phyloP scores from a whole-genome alignment of 495 filamentous ascomycete species.

The Neurospora sp. region DNA sequence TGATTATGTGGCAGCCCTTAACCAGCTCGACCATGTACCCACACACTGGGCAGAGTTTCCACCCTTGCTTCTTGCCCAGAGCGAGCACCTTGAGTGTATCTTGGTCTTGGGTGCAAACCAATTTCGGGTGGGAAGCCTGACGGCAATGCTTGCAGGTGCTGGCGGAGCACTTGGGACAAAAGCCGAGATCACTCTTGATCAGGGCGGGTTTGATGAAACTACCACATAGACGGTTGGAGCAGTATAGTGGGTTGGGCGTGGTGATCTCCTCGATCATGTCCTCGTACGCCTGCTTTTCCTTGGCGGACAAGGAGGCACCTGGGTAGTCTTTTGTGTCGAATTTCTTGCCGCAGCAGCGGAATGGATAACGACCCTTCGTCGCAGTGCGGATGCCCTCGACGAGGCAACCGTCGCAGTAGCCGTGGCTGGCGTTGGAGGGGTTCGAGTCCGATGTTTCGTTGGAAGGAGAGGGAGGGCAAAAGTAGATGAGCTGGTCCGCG shows the following conservation, averaged over 20 bases:
- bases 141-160: constrained; percentile 1
- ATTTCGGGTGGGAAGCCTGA: background rate
- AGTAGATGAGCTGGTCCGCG: background rate
- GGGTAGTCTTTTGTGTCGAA: background rate
- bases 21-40: background rate
- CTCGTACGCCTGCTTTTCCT: background rate
- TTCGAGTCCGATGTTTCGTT: background rate
- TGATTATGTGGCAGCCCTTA: background rate
- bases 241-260: constrained; percentile 1
- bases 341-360: constrained; percentile 1
- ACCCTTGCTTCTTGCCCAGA: background rate
- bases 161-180: background rate
- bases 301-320: background rate
- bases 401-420: constrained; percentile 2
- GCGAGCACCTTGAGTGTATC: constrained; percentile 1
- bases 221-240: background rate
- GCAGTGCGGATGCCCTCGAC: background rate
- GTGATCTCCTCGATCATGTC: background rate
- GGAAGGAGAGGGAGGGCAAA: background rate
- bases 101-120: background rate
- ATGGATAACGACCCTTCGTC: background rate
- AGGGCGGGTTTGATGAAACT: background rate
- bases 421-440: background rate
- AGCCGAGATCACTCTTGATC: background rate
- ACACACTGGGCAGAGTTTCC: constrained; percentile 3